Evolutionary conservation across 2,329 filamentous ascomycete genomes (phyloP).

Genomic region (Fusarium musae): DNA sequence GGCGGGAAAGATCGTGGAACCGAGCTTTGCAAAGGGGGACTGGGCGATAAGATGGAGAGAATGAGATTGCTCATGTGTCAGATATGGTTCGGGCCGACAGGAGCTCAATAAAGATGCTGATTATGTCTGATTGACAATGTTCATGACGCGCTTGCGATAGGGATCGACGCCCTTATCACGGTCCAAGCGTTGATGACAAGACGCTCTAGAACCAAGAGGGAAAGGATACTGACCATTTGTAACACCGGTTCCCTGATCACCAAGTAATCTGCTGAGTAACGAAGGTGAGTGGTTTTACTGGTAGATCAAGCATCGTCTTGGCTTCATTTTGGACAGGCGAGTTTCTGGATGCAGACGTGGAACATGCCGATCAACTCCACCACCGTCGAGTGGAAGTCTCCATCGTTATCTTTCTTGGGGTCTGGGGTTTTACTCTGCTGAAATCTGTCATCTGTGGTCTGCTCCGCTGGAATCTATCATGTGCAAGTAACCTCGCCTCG

Average conservation of each 20-base stretch:
- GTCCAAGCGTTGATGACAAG: background rate
- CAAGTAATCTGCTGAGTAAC: background rate
- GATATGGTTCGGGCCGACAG: slow-evolving; percentile 1
- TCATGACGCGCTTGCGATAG: background rate
- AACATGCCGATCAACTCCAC: background rate
- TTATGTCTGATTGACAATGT: background rate
- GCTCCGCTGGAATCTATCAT: background rate
- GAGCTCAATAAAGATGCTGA: background rate
- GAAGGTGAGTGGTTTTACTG: background rate
- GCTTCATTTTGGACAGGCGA: background rate
- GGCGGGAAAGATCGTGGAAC: slow-evolving; percentile 67
- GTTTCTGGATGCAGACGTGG: background rate
- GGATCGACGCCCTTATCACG: background rate
- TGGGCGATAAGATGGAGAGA: slow-evolving; percentile 69
- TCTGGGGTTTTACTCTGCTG: background rate
- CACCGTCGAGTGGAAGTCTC: background rate
- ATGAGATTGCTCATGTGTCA: background rate
- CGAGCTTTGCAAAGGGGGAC: slow-evolving; percentile 69
- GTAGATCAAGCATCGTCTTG: background rate
- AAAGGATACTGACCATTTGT: background rate
- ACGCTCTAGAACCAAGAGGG: background rate
- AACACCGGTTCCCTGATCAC: background rate
- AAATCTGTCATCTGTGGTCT: background rate
- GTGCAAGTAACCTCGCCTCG: background rate
- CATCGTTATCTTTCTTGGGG: background rate